These are phyloP conservation scores for Ceratobasidium sp. DNA, from an alignment of 1,284 basidiomycete species.

Conservation along the genomic window DNA sequence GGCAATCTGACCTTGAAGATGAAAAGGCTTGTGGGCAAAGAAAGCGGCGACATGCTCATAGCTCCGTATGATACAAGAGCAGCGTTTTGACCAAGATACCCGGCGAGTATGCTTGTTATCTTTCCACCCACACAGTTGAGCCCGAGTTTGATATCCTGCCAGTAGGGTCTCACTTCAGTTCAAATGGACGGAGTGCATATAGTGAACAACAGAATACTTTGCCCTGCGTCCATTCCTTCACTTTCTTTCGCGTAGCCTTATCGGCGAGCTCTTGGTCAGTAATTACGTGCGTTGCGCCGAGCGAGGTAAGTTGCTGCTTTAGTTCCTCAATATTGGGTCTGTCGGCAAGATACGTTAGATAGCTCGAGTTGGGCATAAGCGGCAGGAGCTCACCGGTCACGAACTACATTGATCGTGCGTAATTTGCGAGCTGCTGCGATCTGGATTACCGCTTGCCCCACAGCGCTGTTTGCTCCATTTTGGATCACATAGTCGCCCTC, in stretches of 20 bases:
- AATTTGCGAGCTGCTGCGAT: conserved; percentile 76
- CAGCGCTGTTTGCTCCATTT: conserved; percentile 87
- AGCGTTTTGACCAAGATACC: conserved; percentile 70
- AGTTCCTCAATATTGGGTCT: conserved; percentile 69
- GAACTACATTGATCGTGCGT: conserved; percentile 82
- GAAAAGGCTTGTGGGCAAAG: conserved; percentile 80
- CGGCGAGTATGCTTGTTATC: conserved; percentile 74
- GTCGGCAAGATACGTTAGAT: background rate
- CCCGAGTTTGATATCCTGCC: conserved; percentile 68
- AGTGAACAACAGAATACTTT: conserved; percentile 59
- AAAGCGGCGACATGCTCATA: conserved; percentile 85
- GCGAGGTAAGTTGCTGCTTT: conserved; percentile 63
- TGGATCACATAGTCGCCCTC: conserved; percentile 82
- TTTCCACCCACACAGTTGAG: conserved; percentile 85
- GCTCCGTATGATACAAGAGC: conserved; percentile 88
- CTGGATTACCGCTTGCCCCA: conserved; percentile 82
- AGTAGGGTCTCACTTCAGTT: background rate
- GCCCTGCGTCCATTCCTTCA: conserved; percentile 71
- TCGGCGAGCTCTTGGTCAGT: conserved; percentile 79
- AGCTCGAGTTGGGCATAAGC: conserved; percentile 11
- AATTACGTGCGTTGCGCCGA: conserved; percentile 79
- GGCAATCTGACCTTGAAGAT: conserved; percentile 72
- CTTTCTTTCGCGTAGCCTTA: conserved; percentile 63
- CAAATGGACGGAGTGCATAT: conserved; percentile 21
- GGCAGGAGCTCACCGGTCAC: conserved; percentile 66